Evolutionary conservation across 352 stramenopile species (phyloP).

Genomic region (Heterotrichella gracilis): DNA sequence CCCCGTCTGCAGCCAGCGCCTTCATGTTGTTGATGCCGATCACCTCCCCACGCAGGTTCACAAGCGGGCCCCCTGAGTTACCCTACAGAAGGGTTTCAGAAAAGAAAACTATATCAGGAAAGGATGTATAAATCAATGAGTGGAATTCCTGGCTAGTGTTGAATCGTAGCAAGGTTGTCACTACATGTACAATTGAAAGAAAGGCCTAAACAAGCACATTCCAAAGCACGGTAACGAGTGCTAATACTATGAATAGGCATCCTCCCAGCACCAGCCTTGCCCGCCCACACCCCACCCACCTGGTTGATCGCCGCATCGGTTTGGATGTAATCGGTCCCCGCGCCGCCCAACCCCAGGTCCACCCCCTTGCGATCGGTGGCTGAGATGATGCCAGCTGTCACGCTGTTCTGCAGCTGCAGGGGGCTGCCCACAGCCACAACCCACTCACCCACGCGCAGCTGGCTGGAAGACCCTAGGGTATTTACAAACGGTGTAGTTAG

Average conservation of each 20-base stretch:
- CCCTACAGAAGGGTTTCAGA: no score
- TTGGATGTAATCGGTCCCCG: constrained; percentile 50
- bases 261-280: no score
- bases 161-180: no score
- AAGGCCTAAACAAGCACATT: no score
- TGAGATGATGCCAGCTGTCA: constrained; percentile 55
- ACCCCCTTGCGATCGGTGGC: constrained; percentile 43
- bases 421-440: constrained; percentile 54
- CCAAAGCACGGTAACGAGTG: no score
- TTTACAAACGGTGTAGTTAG: no score
- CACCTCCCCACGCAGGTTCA: constrained; percentile 56
- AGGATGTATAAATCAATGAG: constrained; percentile 13
- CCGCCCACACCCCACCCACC: no score
- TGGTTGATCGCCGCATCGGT: constrained; percentile 60
- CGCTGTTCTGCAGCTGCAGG: constrained; percentile 50
- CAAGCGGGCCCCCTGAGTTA: constrained; percentile 56
- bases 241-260: no score
- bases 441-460: constrained; percentile 47
- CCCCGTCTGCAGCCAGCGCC: constrained; percentile 41
- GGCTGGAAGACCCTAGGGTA: no score
- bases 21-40: constrained; percentile 74
- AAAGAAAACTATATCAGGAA: no score
- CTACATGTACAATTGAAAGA: no score
- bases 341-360: constrained; percentile 35
- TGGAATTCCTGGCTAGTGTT: no score